Evolutionary conservation across 129 eudicot species (phyloP).

Genomic region (Oenanthe sinensis): DNA sequence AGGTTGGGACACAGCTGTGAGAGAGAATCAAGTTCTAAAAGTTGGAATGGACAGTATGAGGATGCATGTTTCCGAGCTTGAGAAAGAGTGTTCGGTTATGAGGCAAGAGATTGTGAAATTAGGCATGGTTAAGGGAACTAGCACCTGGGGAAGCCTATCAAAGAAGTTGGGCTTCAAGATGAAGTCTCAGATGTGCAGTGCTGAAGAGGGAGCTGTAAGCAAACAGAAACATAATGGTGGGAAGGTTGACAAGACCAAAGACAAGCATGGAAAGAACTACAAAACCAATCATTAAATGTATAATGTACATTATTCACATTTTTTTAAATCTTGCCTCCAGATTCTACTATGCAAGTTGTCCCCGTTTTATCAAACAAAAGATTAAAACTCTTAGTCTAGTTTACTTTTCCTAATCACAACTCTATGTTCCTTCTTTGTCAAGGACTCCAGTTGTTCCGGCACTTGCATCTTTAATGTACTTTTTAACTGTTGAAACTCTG

Average conservation of each 20-base stretch:
- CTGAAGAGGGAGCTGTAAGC: slow-evolving; percentile 86
- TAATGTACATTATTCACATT: neutral
- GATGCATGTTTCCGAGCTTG: slow-evolving; percentile 86
- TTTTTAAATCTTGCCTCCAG: neutral
- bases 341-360: neutral
- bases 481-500: no score
- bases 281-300: slow-evolving; percentile 19
- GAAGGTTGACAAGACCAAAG: slow-evolving; percentile 52
- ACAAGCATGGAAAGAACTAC: slow-evolving; percentile 48
- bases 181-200: slow-evolving; percentile 95
- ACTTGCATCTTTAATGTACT: no score
- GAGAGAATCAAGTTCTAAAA: slow-evolving; percentile 86
- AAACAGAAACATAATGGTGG: slow-evolving; percentile 49
- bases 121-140: slow-evolving; percentile 36
- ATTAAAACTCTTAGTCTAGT: no score
- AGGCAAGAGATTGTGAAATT: slow-evolving; percentile 75
- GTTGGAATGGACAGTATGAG: slow-evolving; percentile 97
- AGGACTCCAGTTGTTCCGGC: no score
- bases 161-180: slow-evolving; percentile 72
- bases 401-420: no score
- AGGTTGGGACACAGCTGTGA: slow-evolving; percentile 72
- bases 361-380: neutral
- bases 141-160: slow-evolving; percentile 60
- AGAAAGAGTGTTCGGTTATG: slow-evolving; percentile 89
- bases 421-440: no score